Conservation (phyloP, 371 early-diverging fungal species). For the Apophysomyces variabilis region DNA sequence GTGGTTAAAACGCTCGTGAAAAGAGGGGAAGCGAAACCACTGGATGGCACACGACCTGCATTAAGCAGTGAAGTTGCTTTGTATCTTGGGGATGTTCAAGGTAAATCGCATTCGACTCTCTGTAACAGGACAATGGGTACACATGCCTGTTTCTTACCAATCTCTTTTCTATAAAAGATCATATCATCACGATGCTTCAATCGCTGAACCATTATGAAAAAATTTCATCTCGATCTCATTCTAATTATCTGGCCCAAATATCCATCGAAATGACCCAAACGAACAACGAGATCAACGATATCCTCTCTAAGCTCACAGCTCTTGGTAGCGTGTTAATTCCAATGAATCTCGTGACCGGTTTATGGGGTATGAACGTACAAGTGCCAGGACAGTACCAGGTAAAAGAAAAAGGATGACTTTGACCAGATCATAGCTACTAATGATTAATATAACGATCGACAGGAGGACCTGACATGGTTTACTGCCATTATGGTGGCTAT, state of each 20-base stretch:
- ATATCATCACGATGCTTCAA: conserved; percentile 92
- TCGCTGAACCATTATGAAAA: conserved; percentile 90
- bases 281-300: conserved; percentile 89
- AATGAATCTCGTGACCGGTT: conserved; percentile 91
- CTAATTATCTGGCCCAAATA: conserved; percentile 96
- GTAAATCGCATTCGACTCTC: conserved; percentile 28
- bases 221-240: conserved; percentile 88
- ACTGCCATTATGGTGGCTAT: conserved; percentile 55
- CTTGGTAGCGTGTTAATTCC: conserved; percentile 94
- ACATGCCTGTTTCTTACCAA: neutral
- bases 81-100: conserved; percentile 93
- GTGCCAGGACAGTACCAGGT: conserved; percentile 71
- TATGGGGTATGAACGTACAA: conserved; percentile 92
- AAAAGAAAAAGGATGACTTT: neutral
- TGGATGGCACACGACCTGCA: conserved; percentile 41
- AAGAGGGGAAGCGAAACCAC: conserved; percentile 63
- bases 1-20: conserved; percentile 82
- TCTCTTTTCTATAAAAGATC: conserved; percentile 59
- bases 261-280: conserved; percentile 95
- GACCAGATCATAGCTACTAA: neutral
- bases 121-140: neutral
- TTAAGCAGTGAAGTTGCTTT: conserved; percentile 70
- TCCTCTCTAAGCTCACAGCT: conserved; percentile 89
- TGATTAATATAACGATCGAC: neutral
- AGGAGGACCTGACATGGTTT: conserved; percentile 69